Percentiles rank a stretch among this genome's conserved stretches.
Conservation (phyloP, 2,329 filamentous ascomycete genomes). For the Monosporascus sp. region DNA sequence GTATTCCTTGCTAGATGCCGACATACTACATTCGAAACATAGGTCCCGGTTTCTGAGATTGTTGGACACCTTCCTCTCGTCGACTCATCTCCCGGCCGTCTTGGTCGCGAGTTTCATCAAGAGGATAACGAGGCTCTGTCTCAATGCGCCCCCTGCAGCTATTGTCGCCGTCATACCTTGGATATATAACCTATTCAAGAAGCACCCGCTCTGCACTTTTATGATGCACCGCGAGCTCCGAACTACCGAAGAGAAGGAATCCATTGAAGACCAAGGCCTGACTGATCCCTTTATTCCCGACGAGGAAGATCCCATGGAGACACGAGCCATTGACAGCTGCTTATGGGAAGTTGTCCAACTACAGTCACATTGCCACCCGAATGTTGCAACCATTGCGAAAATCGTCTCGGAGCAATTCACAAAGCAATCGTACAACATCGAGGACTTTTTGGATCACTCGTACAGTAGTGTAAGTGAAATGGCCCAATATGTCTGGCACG, state of each 20-base stretch:
- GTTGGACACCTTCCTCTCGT: conserved; percentile 82
- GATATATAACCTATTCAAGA: conserved; percentile 90
- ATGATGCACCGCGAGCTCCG: conserved; percentile 81
- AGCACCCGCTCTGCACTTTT: conserved; percentile 86
- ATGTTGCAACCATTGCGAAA: conserved; percentile 87
- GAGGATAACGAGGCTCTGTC: conserved; percentile 72
- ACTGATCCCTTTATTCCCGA: conserved; percentile 71
- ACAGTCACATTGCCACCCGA: conserved; percentile 92
- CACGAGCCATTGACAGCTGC: conserved; percentile 82
- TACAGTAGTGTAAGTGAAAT: conserved; percentile 65
- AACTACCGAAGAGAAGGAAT: conserved; percentile 50
- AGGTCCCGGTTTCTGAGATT: conserved; percentile 90
- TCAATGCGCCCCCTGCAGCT: conserved; percentile 85
- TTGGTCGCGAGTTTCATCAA: conserved; percentile 96
- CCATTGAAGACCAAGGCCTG: conserved; percentile 54
- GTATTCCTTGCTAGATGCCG: conserved; percentile 82
- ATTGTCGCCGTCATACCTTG: conserved; percentile 87
- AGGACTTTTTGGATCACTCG: conserved; percentile 94
- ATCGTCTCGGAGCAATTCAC: conserved; percentile 97
- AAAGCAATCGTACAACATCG: conserved; percentile 89
- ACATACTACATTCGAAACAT: conserved; percentile 89
- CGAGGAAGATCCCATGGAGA: conserved; percentile 79
- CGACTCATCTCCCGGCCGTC: conserved; percentile 84
- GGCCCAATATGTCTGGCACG: background rate
- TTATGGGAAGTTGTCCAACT: conserved; percentile 92